Conservation (phyloP, 176 grass and related monocot species). For the Ampelocalamus luodianensis region DNA sequence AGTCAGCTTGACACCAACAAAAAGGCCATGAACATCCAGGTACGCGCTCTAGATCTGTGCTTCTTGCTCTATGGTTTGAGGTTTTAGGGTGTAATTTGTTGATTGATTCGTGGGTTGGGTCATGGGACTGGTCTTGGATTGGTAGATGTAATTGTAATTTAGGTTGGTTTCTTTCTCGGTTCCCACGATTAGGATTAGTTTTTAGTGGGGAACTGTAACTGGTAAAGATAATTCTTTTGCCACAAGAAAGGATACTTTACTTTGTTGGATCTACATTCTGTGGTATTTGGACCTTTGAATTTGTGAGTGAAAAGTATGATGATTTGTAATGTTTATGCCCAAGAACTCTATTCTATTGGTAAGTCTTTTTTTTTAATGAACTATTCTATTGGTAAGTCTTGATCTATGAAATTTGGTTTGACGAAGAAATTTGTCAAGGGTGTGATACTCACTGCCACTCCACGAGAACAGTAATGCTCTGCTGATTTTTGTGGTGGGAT, state of each 20-base stretch:
- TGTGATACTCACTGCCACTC: not conserved
- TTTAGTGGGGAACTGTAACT: not conserved
- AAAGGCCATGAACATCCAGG: conserved; percentile 76
- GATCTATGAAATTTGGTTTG: not conserved
- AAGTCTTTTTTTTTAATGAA: too few species aligned
- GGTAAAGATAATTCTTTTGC: not conserved
- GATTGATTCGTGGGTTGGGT: not conserved
- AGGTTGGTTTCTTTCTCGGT: not conserved
- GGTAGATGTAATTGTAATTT: not conserved
- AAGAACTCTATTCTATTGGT: not conserved
- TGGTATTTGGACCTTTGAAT: not conserved
- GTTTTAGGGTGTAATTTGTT: not conserved
- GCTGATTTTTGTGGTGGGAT: not conserved
- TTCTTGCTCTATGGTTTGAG: not conserved
- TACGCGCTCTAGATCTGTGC: conserved; percentile 25
- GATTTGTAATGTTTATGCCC: not conserved
- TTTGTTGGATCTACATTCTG: not conserved
- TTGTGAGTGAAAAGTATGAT: not conserved
- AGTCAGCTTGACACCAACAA: conserved; percentile 74
- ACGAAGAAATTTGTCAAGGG: not conserved
- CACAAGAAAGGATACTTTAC: not conserved
- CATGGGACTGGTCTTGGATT: not conserved
- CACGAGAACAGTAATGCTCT: not conserved
- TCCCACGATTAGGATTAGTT: not conserved
- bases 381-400: not conserved